Evolutionary conservation across 2,329 filamentous ascomycete genomes (phyloP).

Genomic region (Sporothrix dimorphospora): DNA sequence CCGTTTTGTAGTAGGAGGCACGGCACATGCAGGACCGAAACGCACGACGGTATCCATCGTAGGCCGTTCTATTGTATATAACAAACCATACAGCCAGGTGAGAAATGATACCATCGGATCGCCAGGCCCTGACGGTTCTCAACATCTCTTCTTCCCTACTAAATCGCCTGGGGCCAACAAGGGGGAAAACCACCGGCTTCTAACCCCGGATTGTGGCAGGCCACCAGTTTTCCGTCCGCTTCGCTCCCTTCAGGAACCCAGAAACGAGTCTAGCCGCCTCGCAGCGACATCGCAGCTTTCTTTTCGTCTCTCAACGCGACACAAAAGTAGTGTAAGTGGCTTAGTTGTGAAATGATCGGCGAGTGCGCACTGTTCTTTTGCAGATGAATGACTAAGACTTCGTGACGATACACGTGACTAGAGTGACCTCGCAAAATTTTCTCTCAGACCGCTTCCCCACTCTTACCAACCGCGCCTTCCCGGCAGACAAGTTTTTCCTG

Average conservation of each 20-base stretch:
- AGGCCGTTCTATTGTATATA: not conserved
- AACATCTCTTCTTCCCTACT: no score
- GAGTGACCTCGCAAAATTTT: not conserved
- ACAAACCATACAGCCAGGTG: not conserved
- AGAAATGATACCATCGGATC: no score
- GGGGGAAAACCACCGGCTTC: no score
- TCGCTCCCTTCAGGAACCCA: no score
- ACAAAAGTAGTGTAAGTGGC: not conserved
- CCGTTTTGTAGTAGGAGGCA: not conserved
- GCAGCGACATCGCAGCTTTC: not conserved
- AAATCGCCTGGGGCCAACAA: no score
- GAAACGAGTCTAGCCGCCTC: not conserved
- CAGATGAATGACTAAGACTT: not conserved
- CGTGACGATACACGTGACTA: not conserved
- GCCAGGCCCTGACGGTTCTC: no score
- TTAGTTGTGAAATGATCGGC: not conserved
- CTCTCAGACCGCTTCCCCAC: not conserved
- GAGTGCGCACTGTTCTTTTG: no score
- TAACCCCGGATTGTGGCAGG: no score
- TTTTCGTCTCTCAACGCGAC: no score
- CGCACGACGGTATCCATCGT: not conserved
- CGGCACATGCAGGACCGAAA: not conserved
- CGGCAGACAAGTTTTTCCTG: conserved; percentile 23
- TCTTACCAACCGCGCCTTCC: not conserved
- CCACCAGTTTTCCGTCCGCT: no score